Evolutionary conservation across 371 early-diverging fungal genomes (phyloP).

Genomic region (Apophysomyces ossiformis): DNA sequence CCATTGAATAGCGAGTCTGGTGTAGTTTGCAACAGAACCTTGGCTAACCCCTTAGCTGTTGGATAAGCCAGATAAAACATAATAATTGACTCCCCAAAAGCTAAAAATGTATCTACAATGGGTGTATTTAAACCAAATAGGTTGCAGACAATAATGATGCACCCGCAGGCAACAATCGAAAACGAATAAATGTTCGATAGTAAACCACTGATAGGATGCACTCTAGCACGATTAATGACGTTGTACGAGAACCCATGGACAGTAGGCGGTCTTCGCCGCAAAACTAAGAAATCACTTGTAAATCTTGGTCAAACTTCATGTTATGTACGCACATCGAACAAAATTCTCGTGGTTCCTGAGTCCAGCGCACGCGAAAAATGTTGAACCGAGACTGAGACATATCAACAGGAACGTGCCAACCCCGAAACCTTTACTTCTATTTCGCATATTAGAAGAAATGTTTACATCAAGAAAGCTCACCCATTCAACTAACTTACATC

Average conservation of each 20-base stretch:
- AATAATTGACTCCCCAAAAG: conserved; percentile 56
- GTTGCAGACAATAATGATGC: conserved; percentile 25
- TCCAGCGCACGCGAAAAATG: conserved; percentile 53
- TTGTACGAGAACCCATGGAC: conserved; percentile 55
- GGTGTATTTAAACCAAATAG: conserved; percentile 34
- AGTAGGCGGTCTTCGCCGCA: conserved; percentile 40
- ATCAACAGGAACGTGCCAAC: conserved; percentile 50
- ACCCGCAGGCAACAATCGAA: conserved; percentile 38
- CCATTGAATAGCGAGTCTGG: conserved; percentile 40
- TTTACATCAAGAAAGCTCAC: conserved; percentile 12
- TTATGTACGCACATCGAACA: conserved; percentile 51
- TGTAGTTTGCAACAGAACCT: conserved; percentile 48
- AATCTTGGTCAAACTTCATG: not conserved
- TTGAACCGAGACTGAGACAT: conserved; percentile 48
- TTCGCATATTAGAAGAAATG: not conserved
- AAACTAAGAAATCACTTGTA: conserved; percentile 24
- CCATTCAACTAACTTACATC: conserved; percentile 25
- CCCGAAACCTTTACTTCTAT: conserved; percentile 22
- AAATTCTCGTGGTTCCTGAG: conserved; percentile 64
- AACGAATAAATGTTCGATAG: conserved; percentile 44
- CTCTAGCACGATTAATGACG: conserved; percentile 46
- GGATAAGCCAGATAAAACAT: conserved; percentile 58
- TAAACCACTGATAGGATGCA: conserved; percentile 34
- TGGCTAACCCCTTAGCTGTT: conserved; percentile 45
- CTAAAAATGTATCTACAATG: conserved; percentile 54